Evolutionary conservation across 768 basidiomycete genomes (phyloP).

Genomic region (Epithele typhae): DNA sequence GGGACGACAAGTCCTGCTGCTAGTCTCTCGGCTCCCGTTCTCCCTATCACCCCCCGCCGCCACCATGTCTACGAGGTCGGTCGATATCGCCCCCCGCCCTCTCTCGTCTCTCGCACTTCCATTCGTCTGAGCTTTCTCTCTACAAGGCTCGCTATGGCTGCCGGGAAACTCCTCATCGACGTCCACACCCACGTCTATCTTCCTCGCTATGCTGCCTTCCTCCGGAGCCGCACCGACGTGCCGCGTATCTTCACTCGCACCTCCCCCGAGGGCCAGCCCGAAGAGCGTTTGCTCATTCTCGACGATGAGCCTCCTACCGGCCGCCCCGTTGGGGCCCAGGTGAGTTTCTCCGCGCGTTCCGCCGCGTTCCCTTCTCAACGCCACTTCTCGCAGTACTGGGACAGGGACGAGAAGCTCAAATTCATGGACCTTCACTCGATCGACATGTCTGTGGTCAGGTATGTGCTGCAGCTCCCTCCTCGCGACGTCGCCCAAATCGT

Average conservation of each 20-base stretch:
- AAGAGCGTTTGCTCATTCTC: constrained; percentile 73
- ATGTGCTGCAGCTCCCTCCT: constrained; percentile 4
- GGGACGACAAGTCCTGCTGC: not conserved
- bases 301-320: constrained; percentile 79
- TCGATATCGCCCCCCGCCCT: too few relatives aligned
- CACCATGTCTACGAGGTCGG: not conserved
- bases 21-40: not conserved
- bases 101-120: too few relatives aligned
- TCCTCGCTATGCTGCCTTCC: constrained; percentile 68
- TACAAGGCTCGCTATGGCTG: constrained; percentile 12
- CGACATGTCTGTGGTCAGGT: constrained; percentile 77
- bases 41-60: constrained; percentile 1
- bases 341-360: constrained; percentile 17
- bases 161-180: constrained; percentile 54
- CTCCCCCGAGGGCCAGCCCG: constrained; percentile 41
- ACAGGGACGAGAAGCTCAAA: constrained; percentile 66
- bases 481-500: constrained; percentile 1
- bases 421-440: constrained; percentile 88
- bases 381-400: constrained; percentile 56
- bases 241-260: constrained; percentile 60
- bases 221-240: constrained; percentile 58
- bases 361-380: not conserved
- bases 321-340: constrained; percentile 76
- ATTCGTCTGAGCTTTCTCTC: too few relatives aligned
- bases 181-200: constrained; percentile 86